Evolutionary conservation across 148 eudicot species (phyloP).

Genomic region (Oxyria digyna): DNA sequence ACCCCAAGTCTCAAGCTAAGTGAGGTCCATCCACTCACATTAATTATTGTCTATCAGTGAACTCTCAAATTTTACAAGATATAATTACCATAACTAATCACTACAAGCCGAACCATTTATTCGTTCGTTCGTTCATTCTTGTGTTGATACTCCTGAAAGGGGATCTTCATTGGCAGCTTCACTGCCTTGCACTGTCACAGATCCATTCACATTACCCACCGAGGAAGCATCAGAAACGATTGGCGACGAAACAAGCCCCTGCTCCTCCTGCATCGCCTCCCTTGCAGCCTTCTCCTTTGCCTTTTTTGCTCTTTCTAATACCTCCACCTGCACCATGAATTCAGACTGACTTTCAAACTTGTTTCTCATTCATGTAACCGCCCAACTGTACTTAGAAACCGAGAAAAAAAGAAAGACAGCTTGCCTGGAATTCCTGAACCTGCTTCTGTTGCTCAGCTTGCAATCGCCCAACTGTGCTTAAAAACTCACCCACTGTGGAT

Average conservation of each 20-base stretch:
- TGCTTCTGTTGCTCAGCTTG: slow-evolving; percentile 97
- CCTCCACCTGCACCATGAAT: slow-evolving; percentile 56
- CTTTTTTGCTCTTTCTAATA: slow-evolving; percentile 68
- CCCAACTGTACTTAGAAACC: too few species aligned
- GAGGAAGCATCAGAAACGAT: slow-evolving; percentile 7
- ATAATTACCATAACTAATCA: background rate
- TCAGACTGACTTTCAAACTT: background rate
- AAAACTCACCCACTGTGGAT: slow-evolving; percentile 79
- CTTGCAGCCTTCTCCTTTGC: slow-evolving; percentile 77
- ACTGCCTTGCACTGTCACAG: slow-evolving; percentile 10
- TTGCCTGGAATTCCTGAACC: slow-evolving; percentile 77
- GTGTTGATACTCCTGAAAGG: slow-evolving; percentile 20
- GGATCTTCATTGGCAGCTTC: slow-evolving; percentile 13
- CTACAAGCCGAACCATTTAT: background rate
- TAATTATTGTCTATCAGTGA: background rate
- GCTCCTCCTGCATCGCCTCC: slow-evolving; percentile 57
- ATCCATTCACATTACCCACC: slow-evolving; percentile 10
- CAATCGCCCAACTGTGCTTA: slow-evolving; percentile 74
- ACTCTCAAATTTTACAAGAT: background rate
- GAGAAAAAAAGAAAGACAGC: background rate
- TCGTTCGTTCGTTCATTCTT: slow-evolving; percentile 19
- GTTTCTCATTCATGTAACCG: too few species aligned
- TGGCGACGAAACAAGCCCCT: slow-evolving; percentile 26
- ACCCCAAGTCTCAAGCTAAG: background rate
- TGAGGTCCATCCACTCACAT: background rate